These are phyloP conservation scores for Moniliella sp. DNA, from an alignment of 1,284 basidiomycete species.

Conservation along the genomic window DNA sequence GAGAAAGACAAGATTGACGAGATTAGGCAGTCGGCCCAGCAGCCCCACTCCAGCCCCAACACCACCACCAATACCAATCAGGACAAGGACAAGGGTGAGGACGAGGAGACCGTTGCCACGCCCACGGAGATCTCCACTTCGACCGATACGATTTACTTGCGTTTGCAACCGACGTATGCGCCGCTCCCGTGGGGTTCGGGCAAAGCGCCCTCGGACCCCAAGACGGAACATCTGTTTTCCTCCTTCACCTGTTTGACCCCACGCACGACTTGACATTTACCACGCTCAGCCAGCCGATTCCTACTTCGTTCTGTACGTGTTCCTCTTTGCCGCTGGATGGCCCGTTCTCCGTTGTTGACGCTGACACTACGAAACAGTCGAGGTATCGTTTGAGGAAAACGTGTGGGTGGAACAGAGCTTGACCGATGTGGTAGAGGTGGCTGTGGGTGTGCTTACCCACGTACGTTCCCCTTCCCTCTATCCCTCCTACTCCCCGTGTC, in stretches of 20 bases:
- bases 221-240: slow-evolving; percentile 12
- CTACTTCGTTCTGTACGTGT: slow-evolving; percentile 22
- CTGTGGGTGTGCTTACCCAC: slow-evolving; percentile 19
- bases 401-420: slow-evolving; percentile 29
- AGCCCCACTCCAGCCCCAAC: no score
- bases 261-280: slow-evolving; percentile 19
- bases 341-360: neutral
- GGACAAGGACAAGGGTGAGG: neutral
- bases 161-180: slow-evolving; percentile 51
- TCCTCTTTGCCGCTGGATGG: no score
- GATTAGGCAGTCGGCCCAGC: no score
- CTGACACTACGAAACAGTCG: slow-evolving; percentile 10
- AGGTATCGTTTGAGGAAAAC: slow-evolving; percentile 21
- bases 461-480: no score
- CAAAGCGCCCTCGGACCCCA: no score
- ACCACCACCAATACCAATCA: slow-evolving; percentile 3
- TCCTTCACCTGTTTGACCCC: slow-evolving; percentile 21
- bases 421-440: slow-evolving; percentile 23
- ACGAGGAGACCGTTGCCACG: slow-evolving; percentile 1
- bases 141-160: slow-evolving; percentile 79
- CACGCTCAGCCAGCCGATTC: slow-evolving; percentile 22
- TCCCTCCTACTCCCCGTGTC: no score
- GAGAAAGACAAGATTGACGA: slow-evolving; percentile 59
- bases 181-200: slow-evolving; percentile 7
- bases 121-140: slow-evolving; percentile 2